Percentiles rank a stretch among this genome's conserved stretches.
Conservation (phyloP, 305 asterid genomes). For the Fraxinus dipetala region DNA sequence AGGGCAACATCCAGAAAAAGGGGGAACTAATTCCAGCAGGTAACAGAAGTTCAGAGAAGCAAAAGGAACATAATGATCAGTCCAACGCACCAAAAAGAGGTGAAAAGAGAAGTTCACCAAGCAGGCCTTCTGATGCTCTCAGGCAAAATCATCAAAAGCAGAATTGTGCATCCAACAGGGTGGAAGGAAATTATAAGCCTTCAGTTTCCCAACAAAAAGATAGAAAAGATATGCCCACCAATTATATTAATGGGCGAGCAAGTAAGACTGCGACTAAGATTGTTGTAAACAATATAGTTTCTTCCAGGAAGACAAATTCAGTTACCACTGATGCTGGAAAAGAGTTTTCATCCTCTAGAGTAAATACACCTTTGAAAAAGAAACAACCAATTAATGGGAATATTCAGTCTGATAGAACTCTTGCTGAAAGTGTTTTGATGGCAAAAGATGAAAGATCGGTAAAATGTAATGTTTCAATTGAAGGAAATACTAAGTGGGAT, state of each 20-base stretch:
- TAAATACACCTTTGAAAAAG: conserved; percentile 47
- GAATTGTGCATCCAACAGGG: conserved; percentile 52
- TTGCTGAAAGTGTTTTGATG: conserved; percentile 27
- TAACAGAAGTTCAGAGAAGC: conserved; percentile 47
- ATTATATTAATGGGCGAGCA: conserved; percentile 36
- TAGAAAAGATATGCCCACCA: conserved; percentile 45
- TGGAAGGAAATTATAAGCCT: conserved; percentile 37
- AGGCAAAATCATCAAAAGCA: conserved; percentile 87
- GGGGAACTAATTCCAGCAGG: conserved; percentile 41
- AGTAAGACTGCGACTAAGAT: conserved; percentile 56
- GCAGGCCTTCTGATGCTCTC: conserved; percentile 63
- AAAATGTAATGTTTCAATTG: conserved; percentile 54
- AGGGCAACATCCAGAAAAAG: conserved; percentile 53
- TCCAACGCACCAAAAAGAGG: conserved; percentile 44
- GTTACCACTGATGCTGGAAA: conserved; percentile 56
- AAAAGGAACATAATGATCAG: conserved; percentile 45
- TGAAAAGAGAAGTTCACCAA: conserved; percentile 46
- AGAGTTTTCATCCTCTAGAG: conserved; percentile 47
- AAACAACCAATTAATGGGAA: conserved; percentile 36
- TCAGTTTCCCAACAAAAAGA: conserved; percentile 47
- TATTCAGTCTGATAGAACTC: conserved; percentile 36
- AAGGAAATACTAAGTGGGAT: conserved; percentile 58
- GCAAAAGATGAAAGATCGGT: conserved; percentile 51
- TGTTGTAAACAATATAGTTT: conserved; percentile 49
- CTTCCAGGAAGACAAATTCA: conserved; percentile 53